These are phyloP conservation scores for Tolypocladium tropicale DNA, from an alignment of 2,329 filamentous ascomycete genomes.

Conservation along the genomic window DNA sequence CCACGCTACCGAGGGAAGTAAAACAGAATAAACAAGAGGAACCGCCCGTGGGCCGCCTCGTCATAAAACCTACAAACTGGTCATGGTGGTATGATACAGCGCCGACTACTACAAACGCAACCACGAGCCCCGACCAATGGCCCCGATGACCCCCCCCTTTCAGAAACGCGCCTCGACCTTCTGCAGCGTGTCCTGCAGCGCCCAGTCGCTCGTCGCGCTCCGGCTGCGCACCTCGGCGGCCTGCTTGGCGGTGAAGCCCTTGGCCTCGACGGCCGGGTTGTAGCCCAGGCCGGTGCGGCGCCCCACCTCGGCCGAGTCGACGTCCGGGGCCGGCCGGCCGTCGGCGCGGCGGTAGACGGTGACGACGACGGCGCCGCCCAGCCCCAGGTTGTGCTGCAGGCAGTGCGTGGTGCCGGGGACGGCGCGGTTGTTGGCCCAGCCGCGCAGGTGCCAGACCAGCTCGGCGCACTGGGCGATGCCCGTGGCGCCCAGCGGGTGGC, in stretches of 20 bases:
- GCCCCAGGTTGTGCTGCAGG: constrained; percentile 85
- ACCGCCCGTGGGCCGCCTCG: not conserved
- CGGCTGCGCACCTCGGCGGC: constrained; percentile 61
- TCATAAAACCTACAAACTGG: no score
- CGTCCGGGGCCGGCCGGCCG: constrained; percentile 48
- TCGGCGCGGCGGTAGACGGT: constrained; percentile 84
- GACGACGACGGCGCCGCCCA: constrained; percentile 84
- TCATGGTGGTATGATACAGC: not conserved
- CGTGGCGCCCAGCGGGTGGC: constrained; percentile 86
- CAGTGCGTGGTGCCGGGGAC: constrained; percentile 59
- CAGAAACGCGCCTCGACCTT: constrained; percentile 18
- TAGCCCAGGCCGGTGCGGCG: constrained; percentile 66
- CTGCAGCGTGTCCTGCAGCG: constrained; percentile 53
- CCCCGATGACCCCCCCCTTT: no score
- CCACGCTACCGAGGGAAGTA: not conserved
- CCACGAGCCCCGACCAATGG: no score
- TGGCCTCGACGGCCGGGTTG: constrained; percentile 83
- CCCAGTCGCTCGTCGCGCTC: constrained; percentile 57
- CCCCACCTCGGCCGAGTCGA: constrained; percentile 55
- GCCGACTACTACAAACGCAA: not conserved
- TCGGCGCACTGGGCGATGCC: constrained; percentile 95
- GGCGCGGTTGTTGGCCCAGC: constrained; percentile 87
- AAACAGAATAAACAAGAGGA: not conserved
- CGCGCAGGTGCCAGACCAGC: constrained; percentile 87
- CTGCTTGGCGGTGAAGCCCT: constrained; percentile 75